Conservation (phyloP, 1,284 basidiomycete genomes). For the Porogramme epimiltina region DNA sequence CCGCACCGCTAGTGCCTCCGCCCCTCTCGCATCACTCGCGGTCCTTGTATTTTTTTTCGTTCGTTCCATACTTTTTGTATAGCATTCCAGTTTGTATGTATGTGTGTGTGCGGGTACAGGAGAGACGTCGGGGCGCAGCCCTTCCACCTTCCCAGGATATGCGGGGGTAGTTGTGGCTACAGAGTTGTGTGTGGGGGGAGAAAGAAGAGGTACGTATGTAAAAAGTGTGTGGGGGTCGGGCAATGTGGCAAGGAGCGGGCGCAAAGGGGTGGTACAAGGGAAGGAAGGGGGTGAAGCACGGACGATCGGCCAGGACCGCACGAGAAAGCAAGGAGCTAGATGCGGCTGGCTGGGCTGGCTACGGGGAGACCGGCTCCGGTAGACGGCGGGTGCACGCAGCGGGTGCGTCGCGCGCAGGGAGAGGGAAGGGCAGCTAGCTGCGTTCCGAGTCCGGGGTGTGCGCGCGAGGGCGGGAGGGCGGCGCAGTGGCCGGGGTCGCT, state of each 20-base stretch:
- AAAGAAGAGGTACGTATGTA: conserved; percentile 11
- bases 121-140: conserved; percentile 28
- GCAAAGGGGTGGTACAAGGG: neutral
- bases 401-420: neutral
- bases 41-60: neutral
- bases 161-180: neutral
- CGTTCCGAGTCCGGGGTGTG: neutral
- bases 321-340: too few species aligned
- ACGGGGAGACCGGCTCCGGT: conserved; percentile 11
- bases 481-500: neutral
- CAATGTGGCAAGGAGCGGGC: conserved; percentile 10
- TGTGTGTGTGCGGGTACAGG: conserved; percentile 9
- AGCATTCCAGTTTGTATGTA: neutral
- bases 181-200: too few species aligned
- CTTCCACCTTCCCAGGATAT: conserved; percentile 24
- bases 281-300: neutral
- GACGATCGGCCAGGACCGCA: neutral
- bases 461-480: neutral
- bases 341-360: neutral
- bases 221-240: conserved; percentile 6
- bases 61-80: conserved; percentile 19
- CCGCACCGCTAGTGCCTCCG: too few species aligned
- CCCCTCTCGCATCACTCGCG: too few species aligned
- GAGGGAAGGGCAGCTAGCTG: neutral
- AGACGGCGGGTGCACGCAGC: neutral